Base-by-base conservation (phyloP, 768 basidiomycete species). In the Lactarius indigo region DNA sequence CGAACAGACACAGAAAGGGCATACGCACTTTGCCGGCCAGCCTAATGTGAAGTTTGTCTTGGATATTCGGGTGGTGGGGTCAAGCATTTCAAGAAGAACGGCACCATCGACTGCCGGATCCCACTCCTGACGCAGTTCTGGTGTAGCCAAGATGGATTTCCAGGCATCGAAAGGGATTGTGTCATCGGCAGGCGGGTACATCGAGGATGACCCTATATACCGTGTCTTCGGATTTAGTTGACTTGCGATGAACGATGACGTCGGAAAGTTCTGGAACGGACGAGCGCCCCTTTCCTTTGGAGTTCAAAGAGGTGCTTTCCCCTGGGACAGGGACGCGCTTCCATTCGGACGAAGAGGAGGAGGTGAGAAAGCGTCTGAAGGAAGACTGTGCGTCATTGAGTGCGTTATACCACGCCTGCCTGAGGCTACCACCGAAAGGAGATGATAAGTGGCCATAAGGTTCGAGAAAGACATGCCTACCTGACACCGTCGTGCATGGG, bases 1-100 rank as follows among this genome's bases (percentile, higher is more conserved):
- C 20, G 33, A 47, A 60, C 54, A 17, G 1, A 23, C 20, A 30
- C 3, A 59, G 52, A 54, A 20, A 42, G 26, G 23, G 57, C 8
- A 39, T 17, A 83, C 93, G 73, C 74, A 96, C 95, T 90, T 95
- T 64, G 94, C 95, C 64, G 96, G 96, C 96, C 96, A 99, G 1
- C 96, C 96, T 12, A 99, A 78, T 8, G 88, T 88, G 75, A 93
- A 98, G 69, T 94, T 92, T 0, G 94, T 97, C 79, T 92, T 94
- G 26, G 85, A 84, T 73, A 99, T 90, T 66, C 94, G 81, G 9
- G 94, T 96, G 68, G 84, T 84, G 47, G 86, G 86, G 76, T 97
- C 96, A 64, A 96, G 85, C 78, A 92, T 82, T 77, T 98, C 95
- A 47, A 98, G 78, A 18, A 94, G 78, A 70, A 86, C 86, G 0